Conservation (phyloP, 371 early-diverging fungal genomes). For the Thermomucor indicae-seudaticae region DNA sequence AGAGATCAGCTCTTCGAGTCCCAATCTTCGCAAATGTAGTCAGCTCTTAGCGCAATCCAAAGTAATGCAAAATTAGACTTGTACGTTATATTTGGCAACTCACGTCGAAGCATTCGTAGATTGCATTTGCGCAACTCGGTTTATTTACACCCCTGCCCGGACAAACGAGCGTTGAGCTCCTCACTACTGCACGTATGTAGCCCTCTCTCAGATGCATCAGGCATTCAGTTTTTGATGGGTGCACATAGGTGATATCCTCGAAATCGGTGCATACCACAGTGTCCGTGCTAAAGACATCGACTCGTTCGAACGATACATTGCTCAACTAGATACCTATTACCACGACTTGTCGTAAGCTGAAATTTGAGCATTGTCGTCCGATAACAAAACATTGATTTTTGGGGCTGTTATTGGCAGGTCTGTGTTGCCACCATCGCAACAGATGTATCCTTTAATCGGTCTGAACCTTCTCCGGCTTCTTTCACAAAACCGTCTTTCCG, state of each 20-base stretch:
- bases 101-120: constrained; percentile 35
- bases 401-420: constrained; percentile 32
- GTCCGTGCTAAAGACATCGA: constrained; percentile 82
- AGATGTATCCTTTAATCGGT: constrained; percentile 86
- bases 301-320: constrained; percentile 90
- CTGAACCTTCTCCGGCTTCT: constrained; percentile 89
- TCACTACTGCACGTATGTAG: constrained; percentile 66
- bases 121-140: constrained; percentile 71
- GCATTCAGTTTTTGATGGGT: neutral
- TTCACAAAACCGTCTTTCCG: constrained; percentile 90
- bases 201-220: neutral
- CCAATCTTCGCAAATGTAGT: constrained; percentile 72
- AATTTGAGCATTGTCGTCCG: neutral
- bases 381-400: no score
- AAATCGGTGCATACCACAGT: constrained; percentile 87
- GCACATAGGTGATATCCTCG: constrained; percentile 77
- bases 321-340: constrained; percentile 91
- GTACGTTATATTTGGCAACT: neutral
- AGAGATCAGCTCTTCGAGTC: constrained; percentile 64
- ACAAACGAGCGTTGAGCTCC: constrained; percentile 57
- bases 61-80: constrained; percentile 38
- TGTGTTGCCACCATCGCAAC: constrained; percentile 70
- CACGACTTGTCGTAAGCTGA: constrained; percentile 68
- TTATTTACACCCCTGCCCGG: constrained; percentile 61
- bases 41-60: constrained; percentile 73